phyloP scores from a whole-genome alignment of 116 monocot species.

The Posidonia oceanica region DNA sequence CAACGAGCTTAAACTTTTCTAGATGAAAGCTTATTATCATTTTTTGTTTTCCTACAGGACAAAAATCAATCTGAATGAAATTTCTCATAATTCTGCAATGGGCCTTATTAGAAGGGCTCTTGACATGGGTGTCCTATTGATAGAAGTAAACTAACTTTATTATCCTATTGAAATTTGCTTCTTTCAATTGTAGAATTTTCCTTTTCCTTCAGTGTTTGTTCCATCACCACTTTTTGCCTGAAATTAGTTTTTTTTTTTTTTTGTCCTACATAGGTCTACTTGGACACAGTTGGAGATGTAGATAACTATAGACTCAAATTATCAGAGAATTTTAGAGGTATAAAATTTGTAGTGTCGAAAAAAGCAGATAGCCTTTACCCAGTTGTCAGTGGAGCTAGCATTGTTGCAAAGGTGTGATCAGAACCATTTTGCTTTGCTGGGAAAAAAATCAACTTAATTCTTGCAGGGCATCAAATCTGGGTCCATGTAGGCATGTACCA shows the following conservation, averaged over 20 bases:
- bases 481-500: too few species aligned
- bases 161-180: background rate
- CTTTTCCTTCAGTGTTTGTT: too few species aligned
- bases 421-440: background rate
- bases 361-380: constrained; percentile 97
- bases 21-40: too few species aligned
- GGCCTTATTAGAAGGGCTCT: constrained; percentile 83
- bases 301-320: constrained; percentile 85
- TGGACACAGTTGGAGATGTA: constrained; percentile 97
- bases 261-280: constrained; percentile 56
- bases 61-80: constrained; percentile 96
- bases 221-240: too few species aligned
- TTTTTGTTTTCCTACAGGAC: constrained; percentile 27
- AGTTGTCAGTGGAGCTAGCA: constrained; percentile 97
- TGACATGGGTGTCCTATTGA: constrained; percentile 71
- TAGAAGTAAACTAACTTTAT: constrained; percentile 37
- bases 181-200: too few species aligned
- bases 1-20: background rate
- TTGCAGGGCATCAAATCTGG: too few species aligned
- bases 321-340: constrained; percentile 63
- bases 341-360: constrained; percentile 88
- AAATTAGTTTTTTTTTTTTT: too few species aligned
- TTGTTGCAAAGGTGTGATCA: constrained; percentile 77
- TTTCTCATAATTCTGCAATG: constrained; percentile 96
- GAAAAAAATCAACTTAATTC: too few species aligned